A percentile compares a stretch with the other conserved stretches of the same genome.
phyloP scores from a whole-genome alignment of 2,329 filamentous ascomycete genomes.

The Fusarium coicis region DNA sequence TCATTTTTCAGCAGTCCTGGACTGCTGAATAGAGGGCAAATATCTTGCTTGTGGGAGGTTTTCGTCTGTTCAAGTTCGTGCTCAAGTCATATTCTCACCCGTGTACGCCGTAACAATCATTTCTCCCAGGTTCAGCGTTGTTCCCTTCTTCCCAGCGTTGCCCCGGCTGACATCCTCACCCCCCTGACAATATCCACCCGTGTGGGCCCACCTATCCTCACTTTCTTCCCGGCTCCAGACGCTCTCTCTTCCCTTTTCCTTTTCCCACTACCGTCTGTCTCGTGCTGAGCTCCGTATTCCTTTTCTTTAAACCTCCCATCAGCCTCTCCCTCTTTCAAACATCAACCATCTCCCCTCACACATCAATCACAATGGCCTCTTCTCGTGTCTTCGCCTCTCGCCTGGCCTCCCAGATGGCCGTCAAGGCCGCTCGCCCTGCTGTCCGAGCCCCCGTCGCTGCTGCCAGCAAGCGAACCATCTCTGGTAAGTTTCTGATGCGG shows the following conservation, averaged over 20 bases:
- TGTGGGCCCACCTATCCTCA: conserved; percentile 52
- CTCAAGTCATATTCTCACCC: conserved; percentile 32
- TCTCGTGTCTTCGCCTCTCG: conserved; percentile 81
- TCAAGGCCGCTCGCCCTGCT: conserved; percentile 82
- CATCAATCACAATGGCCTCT: conserved; percentile 81
- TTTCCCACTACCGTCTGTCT: conserved; percentile 51
- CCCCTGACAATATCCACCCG: conserved; percentile 46
- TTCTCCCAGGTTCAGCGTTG: conserved; percentile 45
- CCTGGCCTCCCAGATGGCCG: conserved; percentile 80
- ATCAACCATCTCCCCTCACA: conserved; percentile 50
- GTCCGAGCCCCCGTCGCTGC: conserved; percentile 71
- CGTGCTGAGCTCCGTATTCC: conserved; percentile 49
- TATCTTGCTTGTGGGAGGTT: not conserved
- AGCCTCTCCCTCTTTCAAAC: conserved; percentile 44
- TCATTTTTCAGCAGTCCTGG: conserved; percentile 18
- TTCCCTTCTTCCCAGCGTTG: conserved; percentile 46
- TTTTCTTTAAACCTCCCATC: conserved; percentile 49
- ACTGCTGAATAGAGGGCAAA: conserved; percentile 10
- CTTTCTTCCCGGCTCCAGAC: conserved; percentile 50
- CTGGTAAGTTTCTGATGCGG: conserved; percentile 66
- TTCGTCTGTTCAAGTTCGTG: conserved; percentile 6
- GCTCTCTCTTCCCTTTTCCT: conserved; percentile 56
- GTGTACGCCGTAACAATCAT: conserved; percentile 45
- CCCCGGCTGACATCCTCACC: conserved; percentile 50
- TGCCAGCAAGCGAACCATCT: conserved; percentile 80